Conservation (phyloP, 805 yeast species). For the Nakazawaea wyomingensis region DNA sequence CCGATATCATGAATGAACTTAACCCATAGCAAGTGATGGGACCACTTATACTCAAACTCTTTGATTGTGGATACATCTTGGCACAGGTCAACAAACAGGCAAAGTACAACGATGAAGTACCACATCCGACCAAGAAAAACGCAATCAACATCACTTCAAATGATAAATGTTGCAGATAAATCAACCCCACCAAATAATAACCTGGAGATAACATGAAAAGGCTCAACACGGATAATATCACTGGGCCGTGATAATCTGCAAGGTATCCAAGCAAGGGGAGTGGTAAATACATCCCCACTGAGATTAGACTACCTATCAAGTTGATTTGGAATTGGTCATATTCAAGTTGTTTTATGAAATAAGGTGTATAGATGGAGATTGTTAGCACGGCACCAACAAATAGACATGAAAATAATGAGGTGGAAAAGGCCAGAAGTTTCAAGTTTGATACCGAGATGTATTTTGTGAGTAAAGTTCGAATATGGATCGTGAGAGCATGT, state of each 20-base stretch:
- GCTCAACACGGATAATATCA: constrained; percentile 58
- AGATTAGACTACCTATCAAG: constrained; percentile 65
- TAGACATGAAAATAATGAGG: constrained; percentile 61
- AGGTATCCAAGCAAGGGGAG: constrained; percentile 78
- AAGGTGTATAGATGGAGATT: constrained; percentile 74
- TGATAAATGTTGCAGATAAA: constrained; percentile 23
- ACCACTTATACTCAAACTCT: constrained; percentile 77
- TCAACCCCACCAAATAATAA: constrained; percentile 46
- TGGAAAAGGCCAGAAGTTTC: constrained; percentile 45
- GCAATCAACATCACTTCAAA: constrained; percentile 38
- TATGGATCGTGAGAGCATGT: constrained; percentile 35
- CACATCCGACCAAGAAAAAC: constrained; percentile 60
- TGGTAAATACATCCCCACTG: constrained; percentile 78
- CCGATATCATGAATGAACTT: constrained; percentile 72
- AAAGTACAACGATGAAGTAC: constrained; percentile 70
- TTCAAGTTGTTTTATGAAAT: constrained; percentile 52
- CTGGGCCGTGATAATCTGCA: constrained; percentile 85
- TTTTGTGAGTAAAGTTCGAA: constrained; percentile 36
- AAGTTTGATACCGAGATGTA: constrained; percentile 38
- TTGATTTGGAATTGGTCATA: constrained; percentile 64
- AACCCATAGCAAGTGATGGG: constrained; percentile 89
- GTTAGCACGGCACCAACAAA: constrained; percentile 79
- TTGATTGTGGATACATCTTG: constrained; percentile 68
- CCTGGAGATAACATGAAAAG: constrained; percentile 62
- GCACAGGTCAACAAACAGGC: constrained; percentile 77